A percentile compares a stretch with the other conserved stretches of the same genome.
Conservation (phyloP, 768 basidiomycete genomes). For the Pulveroboletus sp. region DNA sequence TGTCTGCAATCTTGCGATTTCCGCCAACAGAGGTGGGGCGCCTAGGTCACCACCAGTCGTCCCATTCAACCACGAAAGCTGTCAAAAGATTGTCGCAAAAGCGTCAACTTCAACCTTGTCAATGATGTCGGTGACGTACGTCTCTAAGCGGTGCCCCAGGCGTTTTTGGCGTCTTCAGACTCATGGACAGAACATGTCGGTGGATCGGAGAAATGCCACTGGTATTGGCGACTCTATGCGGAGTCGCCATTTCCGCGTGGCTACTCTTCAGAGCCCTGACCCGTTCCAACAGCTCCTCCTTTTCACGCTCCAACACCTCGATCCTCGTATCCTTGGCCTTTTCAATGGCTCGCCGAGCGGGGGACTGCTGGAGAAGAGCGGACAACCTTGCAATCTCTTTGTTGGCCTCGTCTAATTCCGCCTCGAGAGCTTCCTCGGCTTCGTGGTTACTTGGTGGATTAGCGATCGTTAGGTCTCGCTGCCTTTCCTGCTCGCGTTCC, state of each 20-base stretch:
- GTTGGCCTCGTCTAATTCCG: constrained; percentile 72
- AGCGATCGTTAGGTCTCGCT: constrained; percentile 22
- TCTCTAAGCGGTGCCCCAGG: constrained; percentile 77
- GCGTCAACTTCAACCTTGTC: background rate
- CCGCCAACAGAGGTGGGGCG: constrained; percentile 58
- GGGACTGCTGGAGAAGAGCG: constrained; percentile 64
- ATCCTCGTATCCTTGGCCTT: constrained; percentile 73
- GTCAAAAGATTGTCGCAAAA: constrained; percentile 11
- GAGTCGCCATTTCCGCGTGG: constrained; percentile 50
- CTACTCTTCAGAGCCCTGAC: constrained; percentile 54
- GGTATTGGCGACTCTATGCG: constrained; percentile 48
- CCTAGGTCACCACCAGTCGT: constrained; percentile 50
- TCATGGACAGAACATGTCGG: constrained; percentile 65
- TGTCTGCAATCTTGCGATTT: constrained; percentile 67
- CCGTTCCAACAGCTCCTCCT: constrained; percentile 69
- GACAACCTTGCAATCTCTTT: constrained; percentile 68
- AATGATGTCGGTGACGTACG: constrained; percentile 38
- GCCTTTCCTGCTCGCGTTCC: constrained; percentile 53
- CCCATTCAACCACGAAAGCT: constrained; percentile 73
- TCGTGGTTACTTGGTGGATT: constrained; percentile 42
- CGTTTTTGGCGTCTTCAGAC: constrained; percentile 64
- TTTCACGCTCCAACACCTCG: constrained; percentile 70
- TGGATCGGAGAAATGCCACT: constrained; percentile 75
- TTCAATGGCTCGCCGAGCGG: constrained; percentile 72
- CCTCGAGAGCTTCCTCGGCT: constrained; percentile 57